A percentile compares a stretch with the other conserved stretches of the same genome.
phyloP scores from a whole-genome alignment of 805 yeast species.

The Pichia heedii region DNA sequence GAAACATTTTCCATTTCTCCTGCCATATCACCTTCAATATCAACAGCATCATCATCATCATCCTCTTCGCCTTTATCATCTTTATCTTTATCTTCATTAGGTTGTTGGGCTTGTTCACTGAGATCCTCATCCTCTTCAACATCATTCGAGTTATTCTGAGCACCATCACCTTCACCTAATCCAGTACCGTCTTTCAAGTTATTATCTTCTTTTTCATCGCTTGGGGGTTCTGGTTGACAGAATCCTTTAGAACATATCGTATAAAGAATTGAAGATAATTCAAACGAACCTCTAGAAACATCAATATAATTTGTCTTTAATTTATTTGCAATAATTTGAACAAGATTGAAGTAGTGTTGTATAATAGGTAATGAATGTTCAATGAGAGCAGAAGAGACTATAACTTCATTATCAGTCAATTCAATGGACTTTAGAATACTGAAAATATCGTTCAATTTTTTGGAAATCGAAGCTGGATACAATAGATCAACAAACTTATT shows the following conservation, averaged over 20 bases:
- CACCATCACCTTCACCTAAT: constrained; percentile 78
- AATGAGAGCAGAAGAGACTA: constrained; percentile 37
- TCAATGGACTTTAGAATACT: constrained; percentile 28
- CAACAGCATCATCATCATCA: constrained; percentile 80
- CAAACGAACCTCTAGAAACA: constrained; percentile 52
- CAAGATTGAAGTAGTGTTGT: constrained; percentile 47
- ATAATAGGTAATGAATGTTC: constrained; percentile 56
- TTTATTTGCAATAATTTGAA: constrained; percentile 34
- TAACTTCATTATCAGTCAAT: constrained; percentile 31
- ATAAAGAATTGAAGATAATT: constrained; percentile 46
- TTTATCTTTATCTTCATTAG: constrained; percentile 63
- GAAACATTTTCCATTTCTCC: constrained; percentile 81
- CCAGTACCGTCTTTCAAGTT: constrained; percentile 83
- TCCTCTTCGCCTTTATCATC: constrained; percentile 58
- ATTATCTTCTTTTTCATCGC: constrained; percentile 50
- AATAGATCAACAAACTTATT: constrained; percentile 32
- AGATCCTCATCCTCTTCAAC: constrained; percentile 89
- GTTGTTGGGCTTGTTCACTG: constrained; percentile 62
- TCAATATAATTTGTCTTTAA: constrained; percentile 41
- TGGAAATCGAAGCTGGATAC: constrained; percentile 15
- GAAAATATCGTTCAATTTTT: constrained; percentile 22
- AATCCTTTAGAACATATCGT: constrained; percentile 72
- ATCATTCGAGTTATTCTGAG: constrained; percentile 68
- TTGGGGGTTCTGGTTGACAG: constrained; percentile 81
- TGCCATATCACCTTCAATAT: constrained; percentile 95